A percentile compares a stretch with the other conserved stretches of the same genome.
Evolutionary conservation across 192 early-diverging fungal species (phyloP).

Genomic region (Backusella sp.): DNA sequence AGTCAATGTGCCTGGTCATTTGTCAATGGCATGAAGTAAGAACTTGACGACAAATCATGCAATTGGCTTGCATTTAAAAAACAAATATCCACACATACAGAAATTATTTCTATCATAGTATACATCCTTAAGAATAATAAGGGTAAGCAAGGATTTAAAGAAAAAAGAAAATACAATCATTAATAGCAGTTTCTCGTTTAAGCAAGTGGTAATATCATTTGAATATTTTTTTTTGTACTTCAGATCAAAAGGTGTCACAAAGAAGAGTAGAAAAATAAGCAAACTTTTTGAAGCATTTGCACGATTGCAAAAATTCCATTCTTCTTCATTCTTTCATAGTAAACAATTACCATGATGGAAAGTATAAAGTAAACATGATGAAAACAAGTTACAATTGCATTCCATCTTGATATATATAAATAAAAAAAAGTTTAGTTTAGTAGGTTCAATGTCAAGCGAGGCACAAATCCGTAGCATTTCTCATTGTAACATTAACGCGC

Average conservation of each 20-base stretch:
- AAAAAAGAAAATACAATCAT: neutral
- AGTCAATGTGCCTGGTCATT: no score
- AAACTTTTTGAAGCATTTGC: neutral
- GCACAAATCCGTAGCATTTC: neutral
- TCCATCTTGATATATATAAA: no score
- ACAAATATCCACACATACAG: no score
- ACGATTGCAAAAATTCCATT: no score
- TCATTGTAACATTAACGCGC: neutral
- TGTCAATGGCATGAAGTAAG: no score
- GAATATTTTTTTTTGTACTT: neutral
- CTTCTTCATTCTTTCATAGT: neutral
- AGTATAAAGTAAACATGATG: no score
- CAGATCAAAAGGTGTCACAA: neutral
- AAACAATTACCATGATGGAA: neutral
- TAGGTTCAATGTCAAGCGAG: neutral
- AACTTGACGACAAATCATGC: no score
- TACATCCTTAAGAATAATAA: neutral
- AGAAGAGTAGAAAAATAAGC: neutral
- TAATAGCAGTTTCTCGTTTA: neutral
- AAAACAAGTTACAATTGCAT: no score
- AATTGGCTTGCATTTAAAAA: no score
- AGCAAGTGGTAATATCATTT: neutral
- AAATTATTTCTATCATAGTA: neutral
- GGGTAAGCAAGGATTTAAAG: no score
- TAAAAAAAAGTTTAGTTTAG: neutral